Evolutionary conservation across 2,329 filamentous ascomycete genomes (phyloP), one percentile per base, ranked within the genome.

Genomic region (Ceratocystis diversiconidia): DNA sequence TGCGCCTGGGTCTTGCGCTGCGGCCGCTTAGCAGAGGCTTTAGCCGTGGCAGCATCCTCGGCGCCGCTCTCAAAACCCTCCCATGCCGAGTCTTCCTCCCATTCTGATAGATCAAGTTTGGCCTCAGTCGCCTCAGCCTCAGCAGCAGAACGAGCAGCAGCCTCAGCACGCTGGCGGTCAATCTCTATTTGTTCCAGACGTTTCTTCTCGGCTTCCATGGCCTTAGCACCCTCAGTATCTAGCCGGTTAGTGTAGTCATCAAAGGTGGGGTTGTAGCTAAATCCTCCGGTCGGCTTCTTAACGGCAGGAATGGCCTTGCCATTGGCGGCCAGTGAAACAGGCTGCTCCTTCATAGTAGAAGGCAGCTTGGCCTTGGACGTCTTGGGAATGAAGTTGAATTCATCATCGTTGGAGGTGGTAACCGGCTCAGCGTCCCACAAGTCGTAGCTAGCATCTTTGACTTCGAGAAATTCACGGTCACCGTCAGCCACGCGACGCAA

Each of bases 191-290:
- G 83, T 46, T 79, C 81, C 5, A 92, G 75, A 5, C 91, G 86
- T 74, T 87, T 85, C 73, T 85, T 82, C 76, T 97, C 92, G 0
- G 85, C 83, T 69, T 87, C 88, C 1, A 96, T 79, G 15, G 88
- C 92, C 75, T 89, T 90, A 65, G 86, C 82, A 59, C 90, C 88
- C 75, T 95, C 90, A 52, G 83, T 79, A 22, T 82, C 80, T 57
- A 96, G 78, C 17, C 92, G 83, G 7, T 83, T 80, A 71, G 92
- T 87, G 81, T 95, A 99, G 69, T 96, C 91, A 69, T 85, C 82
- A 70, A 95, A 95, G 5, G 84, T 79, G 0, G 94, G 94, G 74
- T 99, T 99, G 78, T 99, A 99, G 71, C 90, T 95, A 74, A 87
- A 90, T 67, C 90, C 91, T 17, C 87, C 90, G 5, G 85, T 82